Evolutionary conservation across 305 asterid genomes (phyloP).

Genomic region (Fraxinus xanthoxyloides): DNA sequence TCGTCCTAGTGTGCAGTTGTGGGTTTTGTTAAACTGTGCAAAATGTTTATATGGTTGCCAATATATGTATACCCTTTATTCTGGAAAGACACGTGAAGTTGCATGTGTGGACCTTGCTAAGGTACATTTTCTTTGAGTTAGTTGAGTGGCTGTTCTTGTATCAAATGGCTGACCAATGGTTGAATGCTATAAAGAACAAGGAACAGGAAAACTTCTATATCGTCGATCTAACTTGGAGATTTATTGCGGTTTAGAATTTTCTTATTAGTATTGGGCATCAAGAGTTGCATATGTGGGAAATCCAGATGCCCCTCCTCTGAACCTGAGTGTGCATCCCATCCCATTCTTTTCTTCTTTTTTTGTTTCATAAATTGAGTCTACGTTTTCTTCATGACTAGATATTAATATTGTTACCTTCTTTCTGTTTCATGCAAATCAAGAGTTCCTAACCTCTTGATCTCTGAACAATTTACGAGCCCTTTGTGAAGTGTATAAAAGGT

Average conservation of each 20-base stretch:
- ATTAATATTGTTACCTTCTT: neutral
- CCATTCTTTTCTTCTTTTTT: neutral
- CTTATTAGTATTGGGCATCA: neutral
- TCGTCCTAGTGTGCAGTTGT: neutral
- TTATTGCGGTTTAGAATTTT: neutral
- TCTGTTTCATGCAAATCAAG: neutral
- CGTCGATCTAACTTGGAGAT: neutral
- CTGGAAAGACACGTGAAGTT: neutral
- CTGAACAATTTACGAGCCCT: neutral
- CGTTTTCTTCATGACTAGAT: neutral
- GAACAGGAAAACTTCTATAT: neutral
- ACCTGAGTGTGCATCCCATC: neutral
- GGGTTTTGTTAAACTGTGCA: neutral
- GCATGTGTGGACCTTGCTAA: neutral
- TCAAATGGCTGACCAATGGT: neutral
- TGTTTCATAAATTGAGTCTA: neutral
- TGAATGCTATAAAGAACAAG: neutral
- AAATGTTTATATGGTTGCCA: neutral
- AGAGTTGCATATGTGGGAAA: neutral
- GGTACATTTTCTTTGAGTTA: neutral
- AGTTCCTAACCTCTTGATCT: neutral
- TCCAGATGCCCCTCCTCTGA: neutral
- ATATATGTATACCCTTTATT: neutral
- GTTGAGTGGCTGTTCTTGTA: neutral
- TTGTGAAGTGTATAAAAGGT: neutral